Evolutionary conservation across 495 filamentous ascomycete species (phyloP), one percentile per base, ranked within the genome.

Genomic region (Chlorociboria aeruginascens): DNA sequence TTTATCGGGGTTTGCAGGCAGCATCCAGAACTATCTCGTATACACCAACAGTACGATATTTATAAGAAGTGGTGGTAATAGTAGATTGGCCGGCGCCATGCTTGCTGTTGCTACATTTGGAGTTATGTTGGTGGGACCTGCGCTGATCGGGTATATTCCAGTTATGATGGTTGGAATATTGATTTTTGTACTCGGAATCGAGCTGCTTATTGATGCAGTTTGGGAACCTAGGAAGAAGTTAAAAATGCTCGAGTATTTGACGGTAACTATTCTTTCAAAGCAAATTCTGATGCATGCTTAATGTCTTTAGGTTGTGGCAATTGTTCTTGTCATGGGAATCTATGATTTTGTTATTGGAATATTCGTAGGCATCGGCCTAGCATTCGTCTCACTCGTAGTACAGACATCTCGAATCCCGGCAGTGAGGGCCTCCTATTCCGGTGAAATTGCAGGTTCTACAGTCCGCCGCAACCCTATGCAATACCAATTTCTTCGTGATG

Each of bases 321-420:
- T 98, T 54, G 86, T 95, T 6, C 69, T 95, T 30, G 85, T 89
- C 14, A 98, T 98, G 93, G 93, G 93, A 6, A 79, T 83, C 25
- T 93, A 88, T 68, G 92, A 98, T 61, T 97, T 98, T 59, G 92
- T 97, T 6, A 75, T 84, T 25, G 92, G 93, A 29, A 96, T 98
- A 32, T 76, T 94, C 9, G 74, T 90, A 45, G 92, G 92, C 17
- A 93, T 98, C 48, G 76, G 93, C 10, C 68, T 97, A 42, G 93
- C 93, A 2, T 97, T 92, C 54, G 75, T 93, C 48, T 88, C 82
- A 40, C 84, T 85, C 48, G 89, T 95, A 13, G 81, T 96, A 13
- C 89, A 96, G 61, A 88, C 86, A 3, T 95, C 92, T 3, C 78
- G 79, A 50, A 82, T 89, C 33, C 86, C 88, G 3, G 87, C 92